These are phyloP conservation scores for Marasmius sp. DNA, from an alignment of 1,284 basidiomycete species.

Conservation along the genomic window DNA sequence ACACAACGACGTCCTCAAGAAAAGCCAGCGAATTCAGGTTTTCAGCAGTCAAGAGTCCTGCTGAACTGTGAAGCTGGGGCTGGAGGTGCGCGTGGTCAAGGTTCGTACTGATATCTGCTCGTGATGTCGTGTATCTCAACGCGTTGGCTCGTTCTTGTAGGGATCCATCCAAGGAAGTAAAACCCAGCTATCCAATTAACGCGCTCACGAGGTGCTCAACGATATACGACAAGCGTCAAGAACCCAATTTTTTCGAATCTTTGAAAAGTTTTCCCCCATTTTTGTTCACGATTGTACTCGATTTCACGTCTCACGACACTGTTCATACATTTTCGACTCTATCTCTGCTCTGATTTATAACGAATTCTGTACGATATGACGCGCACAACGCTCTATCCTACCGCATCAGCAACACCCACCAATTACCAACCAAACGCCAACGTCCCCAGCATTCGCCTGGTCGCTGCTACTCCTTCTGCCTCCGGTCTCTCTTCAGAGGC, in stretches of 20 bases:
- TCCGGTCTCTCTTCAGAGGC: conserved; percentile 40
- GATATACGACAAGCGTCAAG: conserved; percentile 3
- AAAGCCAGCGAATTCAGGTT: conserved; percentile 6
- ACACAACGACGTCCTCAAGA: conserved; percentile 8
- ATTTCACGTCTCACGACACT: conserved; percentile 1
- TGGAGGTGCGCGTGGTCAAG: conserved; percentile 11
- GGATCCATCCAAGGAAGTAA: conserved; percentile 10
- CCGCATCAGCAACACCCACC: conserved; percentile 27
- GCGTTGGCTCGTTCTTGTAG: background rate
- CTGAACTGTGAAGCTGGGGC: conserved; percentile 10
- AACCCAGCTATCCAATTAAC: conserved; percentile 10
- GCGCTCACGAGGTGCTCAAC: conserved; percentile 10
- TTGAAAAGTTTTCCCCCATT: background rate
- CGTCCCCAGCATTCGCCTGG: conserved; percentile 52
- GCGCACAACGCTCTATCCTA: conserved; percentile 33
- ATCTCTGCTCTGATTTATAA: conserved; percentile 6
- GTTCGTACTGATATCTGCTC: background rate
- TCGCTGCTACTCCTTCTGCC: conserved; percentile 63
- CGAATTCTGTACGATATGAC: conserved; percentile 21
- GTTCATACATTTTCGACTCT: background rate
- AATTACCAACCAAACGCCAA: conserved; percentile 11
- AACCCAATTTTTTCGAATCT: background rate
- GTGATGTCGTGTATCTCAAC: background rate
- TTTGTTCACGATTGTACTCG: background rate
- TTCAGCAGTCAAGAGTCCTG: conserved; percentile 6